Evolutionary conservation across 1,284 basidiomycete genomes (phyloP).

Genomic region (Microstroma glucosiphilum): DNA sequence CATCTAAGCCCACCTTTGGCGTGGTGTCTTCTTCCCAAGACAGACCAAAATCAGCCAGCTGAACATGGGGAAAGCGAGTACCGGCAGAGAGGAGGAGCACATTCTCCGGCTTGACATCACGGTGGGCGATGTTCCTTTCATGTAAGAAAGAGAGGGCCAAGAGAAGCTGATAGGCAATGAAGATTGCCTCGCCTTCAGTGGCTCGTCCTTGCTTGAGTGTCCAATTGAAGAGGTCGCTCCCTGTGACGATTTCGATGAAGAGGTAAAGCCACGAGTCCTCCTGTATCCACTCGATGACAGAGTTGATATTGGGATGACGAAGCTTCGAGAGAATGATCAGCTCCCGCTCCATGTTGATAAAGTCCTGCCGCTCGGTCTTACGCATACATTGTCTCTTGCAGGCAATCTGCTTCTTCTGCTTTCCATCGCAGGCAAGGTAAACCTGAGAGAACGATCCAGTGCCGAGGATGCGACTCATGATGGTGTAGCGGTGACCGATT

Average conservation of each 20-base stretch:
- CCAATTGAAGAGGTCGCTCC: conserved; percentile 9
- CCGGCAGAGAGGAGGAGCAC: neutral
- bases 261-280: neutral
- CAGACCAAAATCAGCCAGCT: conserved; percentile 10
- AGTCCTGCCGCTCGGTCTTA: neutral
- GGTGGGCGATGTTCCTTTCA: conserved; percentile 4
- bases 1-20: neutral
- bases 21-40: conserved; percentile 3
- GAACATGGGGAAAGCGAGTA: conserved; percentile 1
- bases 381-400: neutral
- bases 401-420: neutral
- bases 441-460: neutral
- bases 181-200: neutral
- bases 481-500: neutral
- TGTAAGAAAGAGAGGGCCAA: neutral
- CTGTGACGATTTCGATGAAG: conserved; percentile 1
- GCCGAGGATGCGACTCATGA: neutral
- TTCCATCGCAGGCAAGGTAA: neutral
- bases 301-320: neutral
- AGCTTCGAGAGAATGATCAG: neutral
- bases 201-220: neutral
- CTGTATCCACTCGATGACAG: neutral
- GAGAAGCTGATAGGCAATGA: conserved; percentile 2
- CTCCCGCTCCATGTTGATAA: neutral
- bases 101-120: conserved; percentile 8